Base-by-base conservation (phyloP, 306 rosid species). In the Oxytropis ochrocephala region DNA sequence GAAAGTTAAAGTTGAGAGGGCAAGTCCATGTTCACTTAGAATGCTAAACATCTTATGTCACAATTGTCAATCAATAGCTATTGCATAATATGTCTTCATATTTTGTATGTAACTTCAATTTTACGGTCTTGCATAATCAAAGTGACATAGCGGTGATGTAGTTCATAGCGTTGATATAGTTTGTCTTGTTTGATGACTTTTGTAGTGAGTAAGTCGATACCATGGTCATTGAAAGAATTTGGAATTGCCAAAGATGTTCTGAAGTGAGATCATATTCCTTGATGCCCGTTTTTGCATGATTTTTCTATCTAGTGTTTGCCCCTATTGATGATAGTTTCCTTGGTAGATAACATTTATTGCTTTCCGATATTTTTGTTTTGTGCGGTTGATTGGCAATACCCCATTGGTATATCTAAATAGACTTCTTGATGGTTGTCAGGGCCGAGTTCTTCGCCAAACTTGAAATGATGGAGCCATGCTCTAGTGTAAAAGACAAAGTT, bases 401-500 rank as follows among this genome's bases (percentile, higher is more conserved):
- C 96, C 96, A 39, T 63, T 90, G 67, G 94, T 87, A 32, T 87
- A 90, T 84, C 88, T 90, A 13, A 90, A 87, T 56, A 76, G 72
- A 72, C 44, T 87, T 59, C 70, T 56, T 4, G 88, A 85, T 30
- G 91, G 91, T 61, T 90, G 94, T 72, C 89, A 80, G 32, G 94
- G 80, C 9, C 93, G 84, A 33, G 43, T 90, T 9, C 87, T 94
- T 38, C n/a, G 91, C 94, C 35, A 90, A 90, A 65, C 71, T 90
- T 32, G 91, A 90, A 79, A 76, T 75, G 77, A 85, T 87, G 94
- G 91, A 85, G 79, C 89, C 96, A 48, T 87, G 89, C 75, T 85
- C 96, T 48, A 89, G 93, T 78, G 91, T 87, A 4, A 89, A 89
- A 77, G 91, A 87, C 87, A 89, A n/a, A 91, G 91, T 87, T 79